Evolutionary conservation across 176 grass and related monocot species (phyloP).

Genomic region (Rhynchospora tenuis): DNA sequence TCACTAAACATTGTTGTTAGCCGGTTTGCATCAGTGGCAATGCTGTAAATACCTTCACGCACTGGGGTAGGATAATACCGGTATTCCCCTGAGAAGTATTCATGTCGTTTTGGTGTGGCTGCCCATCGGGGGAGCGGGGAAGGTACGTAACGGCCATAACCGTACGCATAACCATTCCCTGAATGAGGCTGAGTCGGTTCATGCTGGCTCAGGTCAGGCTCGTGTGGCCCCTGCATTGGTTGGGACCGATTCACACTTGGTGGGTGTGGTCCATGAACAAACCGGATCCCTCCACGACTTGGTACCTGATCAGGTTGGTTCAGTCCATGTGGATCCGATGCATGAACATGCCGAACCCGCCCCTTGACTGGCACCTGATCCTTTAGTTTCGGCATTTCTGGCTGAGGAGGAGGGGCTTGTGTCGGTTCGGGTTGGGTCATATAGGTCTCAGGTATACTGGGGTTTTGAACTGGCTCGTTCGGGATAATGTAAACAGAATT

Average conservation of each 20-base stretch:
- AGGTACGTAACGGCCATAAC: slow-evolving; percentile 50
- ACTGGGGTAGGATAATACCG: slow-evolving; percentile 86
- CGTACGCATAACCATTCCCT: slow-evolving; percentile 7
- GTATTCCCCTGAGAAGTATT: slow-evolving; percentile 93
- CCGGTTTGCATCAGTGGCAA: slow-evolving; percentile 85
- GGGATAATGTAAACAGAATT: slow-evolving; percentile 51
- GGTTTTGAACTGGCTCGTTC: slow-evolving; percentile 17
- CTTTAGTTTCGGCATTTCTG: slow-evolving; percentile 20
- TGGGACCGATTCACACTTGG: background rate
- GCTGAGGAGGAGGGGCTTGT: background rate
- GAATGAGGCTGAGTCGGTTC: background rate
- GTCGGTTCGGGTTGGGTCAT: slow-evolving; percentile 4
- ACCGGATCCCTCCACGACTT: background rate
- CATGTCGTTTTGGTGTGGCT: slow-evolving; percentile 50
- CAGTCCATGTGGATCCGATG: background rate
- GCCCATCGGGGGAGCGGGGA: slow-evolving; percentile 85
- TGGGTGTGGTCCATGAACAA: background rate
- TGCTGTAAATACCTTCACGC: slow-evolving; percentile 87
- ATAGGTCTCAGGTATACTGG: background rate
- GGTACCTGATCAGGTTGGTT: background rate
- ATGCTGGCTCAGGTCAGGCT: slow-evolving; percentile 16
- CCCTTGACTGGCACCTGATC: slow-evolving; percentile 5
- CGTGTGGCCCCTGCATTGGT: background rate
- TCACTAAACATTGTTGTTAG: slow-evolving; percentile 96
- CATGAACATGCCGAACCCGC: slow-evolving; percentile 13